Evolutionary conservation across 257 asterid species (phyloP).

Genomic region (Salvia rosmarinus): DNA sequence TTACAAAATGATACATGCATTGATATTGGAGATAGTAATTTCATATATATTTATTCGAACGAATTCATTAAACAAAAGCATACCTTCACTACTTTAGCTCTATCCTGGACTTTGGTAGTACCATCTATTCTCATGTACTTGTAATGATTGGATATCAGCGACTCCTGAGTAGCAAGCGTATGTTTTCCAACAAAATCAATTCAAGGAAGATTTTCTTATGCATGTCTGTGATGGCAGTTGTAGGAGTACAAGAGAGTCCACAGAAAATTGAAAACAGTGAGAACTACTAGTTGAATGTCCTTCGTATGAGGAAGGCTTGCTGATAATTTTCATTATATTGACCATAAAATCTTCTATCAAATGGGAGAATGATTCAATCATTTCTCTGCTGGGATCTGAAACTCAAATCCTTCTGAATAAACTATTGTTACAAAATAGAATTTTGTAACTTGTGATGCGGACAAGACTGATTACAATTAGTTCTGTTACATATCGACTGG

Average conservation of each 20-base stretch:
- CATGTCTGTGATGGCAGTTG: constrained; percentile 17
- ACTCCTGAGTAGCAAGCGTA: constrained; percentile 50
- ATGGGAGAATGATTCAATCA: not conserved
- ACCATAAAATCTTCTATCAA: not conserved
- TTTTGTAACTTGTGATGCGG: constrained; percentile 1
- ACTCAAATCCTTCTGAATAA: too few relatives aligned
- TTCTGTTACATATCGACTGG: too few relatives aligned
- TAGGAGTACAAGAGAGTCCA: not conserved
- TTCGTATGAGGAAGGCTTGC: not conserved
- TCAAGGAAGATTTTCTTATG: constrained; percentile 22
- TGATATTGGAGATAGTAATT: constrained; percentile 19
- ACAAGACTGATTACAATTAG: not conserved
- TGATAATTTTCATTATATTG: not conserved
- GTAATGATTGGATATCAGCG: constrained; percentile 58
- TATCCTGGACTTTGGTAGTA: constrained; percentile 72
- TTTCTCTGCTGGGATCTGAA: too few relatives aligned
- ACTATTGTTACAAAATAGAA: too few relatives aligned
- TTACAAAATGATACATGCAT: constrained; percentile 22
- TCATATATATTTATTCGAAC: not conserved
- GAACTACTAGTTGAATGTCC: not conserved
- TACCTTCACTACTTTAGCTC: constrained; percentile 83
- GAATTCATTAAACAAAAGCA: constrained; percentile 34
- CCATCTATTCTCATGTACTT: constrained; percentile 88
- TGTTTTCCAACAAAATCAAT: constrained; percentile 24
- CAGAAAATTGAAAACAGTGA: not conserved